These are phyloP conservation scores for Handroanthus guayacan DNA, from an alignment of 257 asterid genomes.

Conservation along the genomic window DNA sequence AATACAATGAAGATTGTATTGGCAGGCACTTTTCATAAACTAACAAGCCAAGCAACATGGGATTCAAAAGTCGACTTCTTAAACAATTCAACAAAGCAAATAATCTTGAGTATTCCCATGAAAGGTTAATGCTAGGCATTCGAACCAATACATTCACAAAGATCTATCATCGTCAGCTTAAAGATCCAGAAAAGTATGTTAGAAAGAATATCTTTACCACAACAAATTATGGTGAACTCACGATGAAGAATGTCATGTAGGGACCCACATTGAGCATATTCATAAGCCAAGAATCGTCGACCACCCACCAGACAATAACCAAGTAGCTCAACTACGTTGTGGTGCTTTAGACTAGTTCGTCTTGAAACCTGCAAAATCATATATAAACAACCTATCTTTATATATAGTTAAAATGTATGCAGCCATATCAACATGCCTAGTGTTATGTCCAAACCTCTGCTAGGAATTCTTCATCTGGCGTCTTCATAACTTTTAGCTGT, in stretches of 20 bases:
- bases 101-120: background rate
- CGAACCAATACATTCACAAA: background rate
- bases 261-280: conserved; percentile 57
- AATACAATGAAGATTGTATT: background rate
- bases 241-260: conserved; percentile 67
- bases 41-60: background rate
- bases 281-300: conserved; percentile 58
- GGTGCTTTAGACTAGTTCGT: conserved; percentile 56
- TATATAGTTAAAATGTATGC: background rate
- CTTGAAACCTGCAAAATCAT: conserved; percentile 50
- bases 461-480: conserved; percentile 32
- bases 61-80: background rate
- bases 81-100: background rate
- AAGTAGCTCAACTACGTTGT: conserved; percentile 59
- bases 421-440: conserved; percentile 5
- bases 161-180: background rate
- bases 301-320: conserved; percentile 64
- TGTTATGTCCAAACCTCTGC: conserved; percentile 34
- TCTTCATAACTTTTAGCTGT: conserved; percentile 26
- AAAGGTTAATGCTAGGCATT: background rate
- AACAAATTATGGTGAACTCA: conserved; percentile 29
- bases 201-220: background rate
- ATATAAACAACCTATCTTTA: conserved; percentile 2
- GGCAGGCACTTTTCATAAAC: background rate
- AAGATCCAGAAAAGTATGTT: background rate